Evolutionary conservation across 805 yeast genomes (phyloP), one percentile per base, ranked within the genome.

Genomic region (Hanseniaspora clermontiae): DNA sequence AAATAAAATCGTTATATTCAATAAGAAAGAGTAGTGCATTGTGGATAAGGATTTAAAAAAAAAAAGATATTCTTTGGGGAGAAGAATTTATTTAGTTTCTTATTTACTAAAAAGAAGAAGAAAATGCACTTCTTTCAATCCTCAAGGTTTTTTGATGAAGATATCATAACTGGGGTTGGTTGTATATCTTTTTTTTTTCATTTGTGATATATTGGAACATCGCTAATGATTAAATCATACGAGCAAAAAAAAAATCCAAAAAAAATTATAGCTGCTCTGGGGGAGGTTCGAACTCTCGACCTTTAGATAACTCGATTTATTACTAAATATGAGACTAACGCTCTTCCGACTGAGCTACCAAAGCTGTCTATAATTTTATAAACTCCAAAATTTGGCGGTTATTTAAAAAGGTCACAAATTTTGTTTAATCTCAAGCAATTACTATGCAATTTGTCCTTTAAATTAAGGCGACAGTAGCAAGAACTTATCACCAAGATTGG

Each of bases 341-440:
- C 74, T 71, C 75, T 71, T 68, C 75, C 75, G 70, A 71, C 74
- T 71, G 73, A 70, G 74, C 74, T 71, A 71, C 74, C 66, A 68
- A 67, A 71, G 74, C 70, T 34, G 37, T 57, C 55, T 52, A 37
- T 36, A 32, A 32, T 34, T 45, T 45, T 47, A 31, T 17, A 32
- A 29, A 27, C 27, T 24, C 20, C 11, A 36, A 11, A 32, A 38
- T 38, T 24, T 11, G 6, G n/a, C 6, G 19, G 43, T 40, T 40
- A 12, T 40, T 20, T 20, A 20, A 34, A 12, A 10, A 20, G 3
- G 11, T 4, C 12, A 19, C 7, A 10, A 19, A 1, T 10, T 40
- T 40, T 40, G 7, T 24, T 5, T 4, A 24, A 24, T 24, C 5
- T 4, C 5, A 24, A 3, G 5, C 27, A 4, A 24, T 4, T 24